Conservation (phyloP, 345 rosid species). For the Chamaenerion angustifolium region DNA sequence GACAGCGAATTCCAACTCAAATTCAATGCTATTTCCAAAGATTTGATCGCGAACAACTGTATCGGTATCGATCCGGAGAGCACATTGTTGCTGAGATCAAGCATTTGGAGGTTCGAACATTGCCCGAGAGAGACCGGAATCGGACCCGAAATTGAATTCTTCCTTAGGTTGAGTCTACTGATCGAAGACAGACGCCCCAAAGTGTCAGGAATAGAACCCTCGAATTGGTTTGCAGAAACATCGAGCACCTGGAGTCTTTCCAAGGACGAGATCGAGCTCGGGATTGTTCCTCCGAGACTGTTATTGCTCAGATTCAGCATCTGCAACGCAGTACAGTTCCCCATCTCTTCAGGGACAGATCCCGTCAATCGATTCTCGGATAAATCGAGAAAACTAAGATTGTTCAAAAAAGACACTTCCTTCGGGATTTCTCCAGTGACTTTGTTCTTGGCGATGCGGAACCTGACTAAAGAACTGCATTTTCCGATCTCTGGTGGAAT, state of each 20-base stretch:
- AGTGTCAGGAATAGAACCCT: conserved; percentile 36
- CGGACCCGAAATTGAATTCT: conserved; percentile 33
- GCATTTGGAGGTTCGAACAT: conserved; percentile 52
- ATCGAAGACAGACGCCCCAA: conserved; percentile 49
- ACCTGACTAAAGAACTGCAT: conserved; percentile 45
- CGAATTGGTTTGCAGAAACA: conserved; percentile 39
- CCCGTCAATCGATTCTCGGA: conserved; percentile 59
- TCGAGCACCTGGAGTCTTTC: conserved; percentile 50
- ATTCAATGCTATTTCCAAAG: conserved; percentile 55
- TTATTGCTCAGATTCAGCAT: conserved; percentile 77
- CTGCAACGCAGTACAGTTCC: conserved; percentile 58
- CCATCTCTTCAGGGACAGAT: conserved; percentile 46
- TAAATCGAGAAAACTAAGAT: conserved; percentile 57
- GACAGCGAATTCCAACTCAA: conserved; percentile 59
- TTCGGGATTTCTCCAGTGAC: conserved; percentile 52
- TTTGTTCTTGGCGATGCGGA: conserved; percentile 47
- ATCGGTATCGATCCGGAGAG: conserved; percentile 42
- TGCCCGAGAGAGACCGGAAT: conserved; percentile 45
- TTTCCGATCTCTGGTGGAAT: conserved; percentile 60
- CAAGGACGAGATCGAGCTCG: conserved; percentile 46
- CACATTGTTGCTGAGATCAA: conserved; percentile 56
- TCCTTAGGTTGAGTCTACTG: conserved; percentile 32
- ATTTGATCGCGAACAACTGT: conserved; percentile 42
- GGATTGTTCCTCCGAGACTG: conserved; percentile 50
- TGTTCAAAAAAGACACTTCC: conserved; percentile 45